phyloP scores from a whole-genome alignment of 2,329 filamentous ascomycete species.

The Fusarium camptoceras region DNA sequence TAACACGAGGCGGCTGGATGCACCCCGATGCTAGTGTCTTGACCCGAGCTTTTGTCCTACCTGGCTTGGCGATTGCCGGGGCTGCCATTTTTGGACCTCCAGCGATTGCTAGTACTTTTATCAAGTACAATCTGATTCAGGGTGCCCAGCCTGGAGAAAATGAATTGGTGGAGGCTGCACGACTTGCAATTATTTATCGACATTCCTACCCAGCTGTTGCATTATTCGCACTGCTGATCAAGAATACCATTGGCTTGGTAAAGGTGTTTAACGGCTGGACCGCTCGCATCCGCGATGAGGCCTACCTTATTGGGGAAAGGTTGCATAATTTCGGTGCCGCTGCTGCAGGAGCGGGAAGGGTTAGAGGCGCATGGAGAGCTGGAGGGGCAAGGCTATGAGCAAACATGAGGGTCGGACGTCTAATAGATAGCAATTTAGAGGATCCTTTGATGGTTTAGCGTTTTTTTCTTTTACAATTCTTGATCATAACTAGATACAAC shows the following conservation, averaged over 20 bases:
- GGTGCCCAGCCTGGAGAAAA: slow-evolving; percentile 33
- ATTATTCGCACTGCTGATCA: slow-evolving; percentile 59
- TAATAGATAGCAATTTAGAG: slow-evolving; percentile 12
- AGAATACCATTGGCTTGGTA: slow-evolving; percentile 62
- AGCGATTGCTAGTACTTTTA: slow-evolving; percentile 59
- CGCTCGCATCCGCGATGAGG: slow-evolving; percentile 87
- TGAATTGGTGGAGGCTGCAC: slow-evolving; percentile 46
- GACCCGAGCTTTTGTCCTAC: slow-evolving; percentile 88
- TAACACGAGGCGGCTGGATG: slow-evolving; percentile 80
- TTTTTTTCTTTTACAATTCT: slow-evolving; percentile 7
- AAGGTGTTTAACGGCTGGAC: slow-evolving; percentile 80
- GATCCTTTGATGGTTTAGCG: slow-evolving; percentile 14
- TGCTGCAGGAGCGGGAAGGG: slow-evolving; percentile 52
- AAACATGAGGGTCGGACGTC: slow-evolving; percentile 7
- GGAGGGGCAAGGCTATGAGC: slow-evolving; percentile 48
- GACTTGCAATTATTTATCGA: slow-evolving; percentile 59
- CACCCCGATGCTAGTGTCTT: slow-evolving; percentile 82
- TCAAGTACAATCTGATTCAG: slow-evolving; percentile 43
- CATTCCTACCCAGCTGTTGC: slow-evolving; percentile 77
- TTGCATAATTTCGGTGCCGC: slow-evolving; percentile 87
- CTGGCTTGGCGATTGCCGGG: slow-evolving; percentile 71
- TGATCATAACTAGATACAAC: slow-evolving; percentile 8
- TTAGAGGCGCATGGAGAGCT: slow-evolving; percentile 53
- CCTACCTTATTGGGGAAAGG: slow-evolving; percentile 93
- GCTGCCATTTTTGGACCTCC: slow-evolving; percentile 75